Base-by-base conservation (phyloP, 306 rosid species). In the Rosa chinensis region DNA sequence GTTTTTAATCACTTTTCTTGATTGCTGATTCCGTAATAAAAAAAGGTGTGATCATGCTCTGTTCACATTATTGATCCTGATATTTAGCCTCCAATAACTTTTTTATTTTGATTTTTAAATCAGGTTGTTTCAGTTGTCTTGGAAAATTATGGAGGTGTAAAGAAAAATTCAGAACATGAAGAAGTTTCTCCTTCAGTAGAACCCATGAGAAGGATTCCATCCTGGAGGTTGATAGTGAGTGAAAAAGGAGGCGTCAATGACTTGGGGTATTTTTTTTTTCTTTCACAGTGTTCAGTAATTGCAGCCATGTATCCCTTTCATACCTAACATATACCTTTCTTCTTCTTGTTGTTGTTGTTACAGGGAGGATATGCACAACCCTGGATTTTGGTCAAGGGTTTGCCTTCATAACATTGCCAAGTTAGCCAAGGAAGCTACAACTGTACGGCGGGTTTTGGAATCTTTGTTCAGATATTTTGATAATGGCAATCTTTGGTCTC, bases 351-450 rank as follows among this genome's bases (percentile, higher is more conserved):
- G 23, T 8, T 80, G 56, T 82, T 13, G 52, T 48, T 75, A 28
- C 55, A 90, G 92, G 79, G 95, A 89, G 70, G 84, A 85, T 62
- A 62, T 80, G 58, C 64, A 10, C 28, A 85, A 75, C 53, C 89
- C 95, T 32, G 79, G 79, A 79, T 85, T 87, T 81, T 90, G 95
- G 95, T 90, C 95, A 69, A 82, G 85, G 82, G 86, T 85, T 78
- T 89, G 95, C 88, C 66, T 90, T 71, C 82, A 81, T 72, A 88
- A 90, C 82, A 90, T 90, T 89, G 90, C 92, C 23, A 88, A 86
- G 85, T 88, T 90, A 82, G 92, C 94, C 75, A 90, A 88, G 87
- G 94, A 90, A 81, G 94, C 92, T 82, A 86, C 92, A 66, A 88
- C 94, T 68, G 87, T 90, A 44, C 82, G 92, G 52, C 87, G 92